Evolutionary conservation across 176 grass and related monocot genomes (phyloP).

Genomic region (Hyparrhenia diplandra): DNA sequence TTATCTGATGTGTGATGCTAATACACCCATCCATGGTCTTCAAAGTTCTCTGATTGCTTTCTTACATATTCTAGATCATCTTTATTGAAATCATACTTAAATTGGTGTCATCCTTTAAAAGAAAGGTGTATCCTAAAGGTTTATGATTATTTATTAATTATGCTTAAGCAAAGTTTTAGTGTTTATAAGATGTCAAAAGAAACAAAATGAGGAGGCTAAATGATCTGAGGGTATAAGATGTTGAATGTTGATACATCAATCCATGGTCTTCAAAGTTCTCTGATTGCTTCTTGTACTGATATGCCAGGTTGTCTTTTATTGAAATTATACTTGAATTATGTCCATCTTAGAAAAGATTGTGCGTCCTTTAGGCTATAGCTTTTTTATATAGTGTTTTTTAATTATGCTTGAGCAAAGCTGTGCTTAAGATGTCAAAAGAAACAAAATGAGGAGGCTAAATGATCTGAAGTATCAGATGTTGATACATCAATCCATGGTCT

Average conservation of each 20-base stretch:
- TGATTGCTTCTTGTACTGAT: too few relatives aligned
- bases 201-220: too few relatives aligned
- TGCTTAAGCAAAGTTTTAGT: background rate
- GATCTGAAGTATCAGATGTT: slow-evolving; percentile 43
- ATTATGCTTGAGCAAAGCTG: too few relatives aligned
- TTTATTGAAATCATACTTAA: background rate
- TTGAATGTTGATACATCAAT: too few relatives aligned
- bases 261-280: too few relatives aligned
- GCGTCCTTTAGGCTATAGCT: too few relatives aligned
- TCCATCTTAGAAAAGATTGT: too few relatives aligned
- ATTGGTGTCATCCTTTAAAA: background rate
- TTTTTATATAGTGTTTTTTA: too few relatives aligned
- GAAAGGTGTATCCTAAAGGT: background rate
- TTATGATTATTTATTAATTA: background rate
- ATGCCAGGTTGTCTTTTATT: too few relatives aligned
- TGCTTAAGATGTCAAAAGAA: too few relatives aligned
- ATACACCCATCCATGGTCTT: slow-evolving; percentile 27
- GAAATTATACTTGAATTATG: too few relatives aligned
- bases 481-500: slow-evolving; percentile 34
- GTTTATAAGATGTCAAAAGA: background rate
- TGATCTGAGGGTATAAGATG: too few relatives aligned
- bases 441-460: slow-evolving; percentile 40
- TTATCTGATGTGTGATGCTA: slow-evolving; percentile 4
- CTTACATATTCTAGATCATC: background rate
- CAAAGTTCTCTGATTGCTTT: slow-evolving; percentile 37